These are phyloP conservation scores for Calonectria pauciramosa DNA, from an alignment of 2,329 filamentous ascomycete species.

Conservation along the genomic window DNA sequence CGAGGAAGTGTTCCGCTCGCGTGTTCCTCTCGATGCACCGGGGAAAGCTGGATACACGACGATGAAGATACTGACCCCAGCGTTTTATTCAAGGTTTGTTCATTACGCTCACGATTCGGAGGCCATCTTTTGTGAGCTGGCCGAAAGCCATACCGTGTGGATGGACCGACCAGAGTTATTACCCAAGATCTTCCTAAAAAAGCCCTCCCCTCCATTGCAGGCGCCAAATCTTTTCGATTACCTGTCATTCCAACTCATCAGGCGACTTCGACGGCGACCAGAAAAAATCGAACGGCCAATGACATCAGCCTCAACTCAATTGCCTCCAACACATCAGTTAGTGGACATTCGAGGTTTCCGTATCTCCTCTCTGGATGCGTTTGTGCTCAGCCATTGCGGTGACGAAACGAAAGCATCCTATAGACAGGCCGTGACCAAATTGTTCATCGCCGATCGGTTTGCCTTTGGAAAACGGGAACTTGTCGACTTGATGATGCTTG, in stretches of 20 bases:
- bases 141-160: conserved; percentile 71
- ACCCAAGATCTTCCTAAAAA: conserved; percentile 59
- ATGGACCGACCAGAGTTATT: conserved; percentile 69
- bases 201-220: conserved; percentile 51
- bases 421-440: conserved; percentile 52
- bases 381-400: conserved; percentile 54
- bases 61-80: conserved; percentile 72
- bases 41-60: conserved; percentile 57
- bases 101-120: conserved; percentile 74
- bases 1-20: conserved; percentile 56
- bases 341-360: conserved; percentile 62
- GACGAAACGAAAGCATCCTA: conserved; percentile 50
- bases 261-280: conserved; percentile 58
- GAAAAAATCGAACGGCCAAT: conserved; percentile 56
- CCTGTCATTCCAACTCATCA: conserved; percentile 59
- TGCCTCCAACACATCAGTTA: conserved; percentile 16
- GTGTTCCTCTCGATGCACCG: conserved; percentile 35
- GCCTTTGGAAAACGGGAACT: conserved; percentile 52
- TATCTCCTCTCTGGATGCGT: conserved; percentile 66
- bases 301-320: conserved; percentile 51
- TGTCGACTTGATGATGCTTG: conserved; percentile 48
- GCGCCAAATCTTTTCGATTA: conserved; percentile 55
- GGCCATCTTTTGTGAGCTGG: conserved; percentile 71
- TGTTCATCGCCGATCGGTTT: conserved; percentile 61
- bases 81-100: conserved; percentile 76